phyloP scores from a whole-genome alignment of 768 basidiomycete genomes.

The Boletus patriciae region DNA sequence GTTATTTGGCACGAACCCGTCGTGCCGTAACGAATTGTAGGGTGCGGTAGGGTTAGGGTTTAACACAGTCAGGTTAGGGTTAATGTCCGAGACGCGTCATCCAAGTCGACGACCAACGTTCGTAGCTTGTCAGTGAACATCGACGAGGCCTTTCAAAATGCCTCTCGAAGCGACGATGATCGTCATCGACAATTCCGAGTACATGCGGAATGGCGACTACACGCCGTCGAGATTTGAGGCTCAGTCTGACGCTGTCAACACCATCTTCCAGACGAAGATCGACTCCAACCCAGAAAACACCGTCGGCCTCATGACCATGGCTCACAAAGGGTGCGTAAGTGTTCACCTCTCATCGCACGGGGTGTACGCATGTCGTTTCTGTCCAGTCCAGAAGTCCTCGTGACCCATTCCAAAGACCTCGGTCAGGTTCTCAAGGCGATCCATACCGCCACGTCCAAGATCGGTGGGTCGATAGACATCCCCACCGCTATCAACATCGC shows the following conservation, averaged over 20 bases:
- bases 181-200: conserved; percentile 96
- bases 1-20: no score
- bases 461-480: conserved; percentile 83
- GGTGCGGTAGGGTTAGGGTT: conserved; percentile 20
- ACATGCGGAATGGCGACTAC: conserved; percentile 95
- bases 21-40: no score
- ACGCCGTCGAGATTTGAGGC: conserved; percentile 84
- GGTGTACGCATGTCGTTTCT: not conserved
- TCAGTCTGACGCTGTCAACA: conserved; percentile 88
- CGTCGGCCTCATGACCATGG: conserved; percentile 98
- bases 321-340: conserved; percentile 80
- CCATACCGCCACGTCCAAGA: conserved; percentile 65
- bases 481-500: conserved; percentile 91
- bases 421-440: conserved; percentile 86
- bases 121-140: not conserved
- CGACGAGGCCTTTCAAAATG: conserved; percentile 52
- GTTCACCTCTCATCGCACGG: not conserved
- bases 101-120: conserved; percentile 4
- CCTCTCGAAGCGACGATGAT: conserved; percentile 98
- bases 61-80: conserved; percentile 19
- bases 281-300: conserved; percentile 97
- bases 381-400: conserved; percentile 87
- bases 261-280: conserved; percentile 89
- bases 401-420: conserved; percentile 92
- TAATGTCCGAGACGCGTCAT: conserved; percentile 28